Conservation (phyloP, 179 eudicot genomes). For the Spergularia azorica region DNA sequence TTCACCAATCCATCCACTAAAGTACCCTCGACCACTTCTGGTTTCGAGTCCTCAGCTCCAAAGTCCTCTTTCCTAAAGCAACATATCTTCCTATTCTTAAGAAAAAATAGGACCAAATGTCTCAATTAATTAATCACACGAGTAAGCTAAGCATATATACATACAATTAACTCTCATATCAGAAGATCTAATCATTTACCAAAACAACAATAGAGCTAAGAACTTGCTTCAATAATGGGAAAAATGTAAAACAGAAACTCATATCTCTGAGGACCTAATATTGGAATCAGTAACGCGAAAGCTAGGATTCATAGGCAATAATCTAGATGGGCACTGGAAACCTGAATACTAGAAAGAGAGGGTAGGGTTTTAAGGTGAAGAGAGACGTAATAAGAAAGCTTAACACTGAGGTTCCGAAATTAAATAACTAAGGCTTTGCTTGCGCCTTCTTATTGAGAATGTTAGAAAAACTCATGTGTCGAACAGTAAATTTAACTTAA, state of each 20-base stretch:
- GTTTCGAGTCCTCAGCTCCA: constrained; percentile 42
- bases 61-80: constrained; percentile 69
- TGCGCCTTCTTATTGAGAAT: constrained; percentile 25
- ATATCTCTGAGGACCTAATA: constrained; percentile 37
- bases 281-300: constrained; percentile 37
- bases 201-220: background rate
- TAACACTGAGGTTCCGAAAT: constrained; percentile 41
- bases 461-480: constrained; percentile 34
- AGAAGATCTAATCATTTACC: background rate
- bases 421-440: constrained; percentile 37
- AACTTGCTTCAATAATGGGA: background rate
- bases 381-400: constrained; percentile 48
- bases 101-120: background rate
- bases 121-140: background rate
- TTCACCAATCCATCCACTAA: constrained; percentile 48
- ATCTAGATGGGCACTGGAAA: constrained; percentile 34
- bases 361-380: constrained; percentile 41
- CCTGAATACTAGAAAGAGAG: constrained; percentile 42
- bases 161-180: background rate
- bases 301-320: constrained; percentile 32
- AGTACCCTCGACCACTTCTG: constrained; percentile 47
- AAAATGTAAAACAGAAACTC: constrained; percentile 12
- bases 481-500: too few relatives aligned
- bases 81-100: constrained; percentile 61
- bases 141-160: background rate